Conservation (phyloP, 768 basidiomycete genomes). For the Boletellus sp. region DNA sequence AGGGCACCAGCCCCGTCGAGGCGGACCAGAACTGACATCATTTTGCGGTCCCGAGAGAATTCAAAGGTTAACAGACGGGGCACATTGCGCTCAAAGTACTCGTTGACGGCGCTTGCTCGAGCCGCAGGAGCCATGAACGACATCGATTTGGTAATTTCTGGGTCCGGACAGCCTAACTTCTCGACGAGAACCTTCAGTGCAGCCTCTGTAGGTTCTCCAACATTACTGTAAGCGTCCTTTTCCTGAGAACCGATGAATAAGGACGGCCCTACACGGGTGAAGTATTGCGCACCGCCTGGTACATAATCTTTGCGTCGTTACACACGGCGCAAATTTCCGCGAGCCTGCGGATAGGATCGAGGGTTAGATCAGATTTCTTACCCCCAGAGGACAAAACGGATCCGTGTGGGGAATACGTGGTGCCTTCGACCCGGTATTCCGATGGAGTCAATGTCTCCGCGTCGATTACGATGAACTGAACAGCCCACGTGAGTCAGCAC, state of each 20-base stretch:
- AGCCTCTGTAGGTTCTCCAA: slow-evolving; percentile 97
- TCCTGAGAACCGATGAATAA: slow-evolving; percentile 48
- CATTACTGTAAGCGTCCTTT: slow-evolving; percentile 69
- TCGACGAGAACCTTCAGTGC: slow-evolving; percentile 93
- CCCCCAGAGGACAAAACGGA: slow-evolving; percentile 63
- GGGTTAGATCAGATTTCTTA: slow-evolving; percentile 57
- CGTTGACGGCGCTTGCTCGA: slow-evolving; percentile 83
- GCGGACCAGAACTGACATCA: slow-evolving; percentile 94
- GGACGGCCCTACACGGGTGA: not conserved
- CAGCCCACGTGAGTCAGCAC: slow-evolving; percentile 5
- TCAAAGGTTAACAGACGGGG: slow-evolving; percentile 91
- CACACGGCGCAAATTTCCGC: slow-evolving; percentile 92
- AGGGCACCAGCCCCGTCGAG: slow-evolving; percentile 68
- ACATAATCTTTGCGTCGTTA: slow-evolving; percentile 91
- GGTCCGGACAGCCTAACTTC: slow-evolving; percentile 80
- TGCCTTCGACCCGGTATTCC: slow-evolving; percentile 85
- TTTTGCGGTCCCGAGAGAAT: slow-evolving; percentile 96
- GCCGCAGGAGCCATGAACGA: slow-evolving; percentile 48
- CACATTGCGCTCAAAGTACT: slow-evolving; percentile 71
- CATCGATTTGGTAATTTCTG: slow-evolving; percentile 54
- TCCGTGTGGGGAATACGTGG: slow-evolving; percentile 87
- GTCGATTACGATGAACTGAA: slow-evolving; percentile 74
- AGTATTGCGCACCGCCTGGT: slow-evolving; percentile 55
- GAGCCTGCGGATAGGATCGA: slow-evolving; percentile 74
- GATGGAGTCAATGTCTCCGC: slow-evolving; percentile 44